phyloP scores from a whole-genome alignment of 352 stramenopile species.

The Aphanomyces invadans region DNA sequence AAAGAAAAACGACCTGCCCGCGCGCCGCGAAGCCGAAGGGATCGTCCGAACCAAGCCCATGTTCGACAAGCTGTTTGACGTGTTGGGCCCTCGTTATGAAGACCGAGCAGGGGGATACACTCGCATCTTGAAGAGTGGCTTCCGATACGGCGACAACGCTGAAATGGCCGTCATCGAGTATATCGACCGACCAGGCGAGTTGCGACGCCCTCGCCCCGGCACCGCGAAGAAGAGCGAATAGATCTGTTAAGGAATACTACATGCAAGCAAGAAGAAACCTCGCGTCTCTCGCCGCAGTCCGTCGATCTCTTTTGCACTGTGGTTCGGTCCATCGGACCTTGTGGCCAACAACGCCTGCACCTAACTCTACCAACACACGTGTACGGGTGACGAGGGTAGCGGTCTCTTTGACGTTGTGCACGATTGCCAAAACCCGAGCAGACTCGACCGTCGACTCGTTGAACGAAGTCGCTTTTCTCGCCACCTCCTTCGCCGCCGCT shows the following conservation, averaged over 20 bases:
- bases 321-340: too few species aligned
- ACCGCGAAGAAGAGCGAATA: slow-evolving; percentile 20
- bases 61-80: slow-evolving; percentile 95
- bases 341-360: too few species aligned
- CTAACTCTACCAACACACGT: too few species aligned
- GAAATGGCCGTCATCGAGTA: slow-evolving; percentile 98
- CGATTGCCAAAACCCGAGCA: too few species aligned
- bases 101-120: slow-evolving; percentile 93
- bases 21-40: slow-evolving; percentile 67
- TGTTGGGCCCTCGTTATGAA: slow-evolving; percentile 92
- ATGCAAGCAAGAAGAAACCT: neutral
- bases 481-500: too few species aligned
- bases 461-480: too few species aligned
- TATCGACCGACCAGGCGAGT: slow-evolving; percentile 88
- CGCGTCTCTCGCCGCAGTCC: too few species aligned
- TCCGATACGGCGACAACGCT: slow-evolving; percentile 89
- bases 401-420: too few species aligned
- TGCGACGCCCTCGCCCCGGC: slow-evolving; percentile 63
- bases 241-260: slow-evolving; percentile 9
- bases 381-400: too few species aligned
- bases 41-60: slow-evolving; percentile 86
- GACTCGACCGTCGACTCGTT: too few species aligned
- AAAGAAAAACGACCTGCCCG: slow-evolving; percentile 86
- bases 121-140: slow-evolving; percentile 91
- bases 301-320: too few species aligned